Evolutionary conservation across 352 stramenopile species (phyloP), one percentile per base, ranked within the genome.

Genomic region (Phytopythium mirpurense): DNA sequence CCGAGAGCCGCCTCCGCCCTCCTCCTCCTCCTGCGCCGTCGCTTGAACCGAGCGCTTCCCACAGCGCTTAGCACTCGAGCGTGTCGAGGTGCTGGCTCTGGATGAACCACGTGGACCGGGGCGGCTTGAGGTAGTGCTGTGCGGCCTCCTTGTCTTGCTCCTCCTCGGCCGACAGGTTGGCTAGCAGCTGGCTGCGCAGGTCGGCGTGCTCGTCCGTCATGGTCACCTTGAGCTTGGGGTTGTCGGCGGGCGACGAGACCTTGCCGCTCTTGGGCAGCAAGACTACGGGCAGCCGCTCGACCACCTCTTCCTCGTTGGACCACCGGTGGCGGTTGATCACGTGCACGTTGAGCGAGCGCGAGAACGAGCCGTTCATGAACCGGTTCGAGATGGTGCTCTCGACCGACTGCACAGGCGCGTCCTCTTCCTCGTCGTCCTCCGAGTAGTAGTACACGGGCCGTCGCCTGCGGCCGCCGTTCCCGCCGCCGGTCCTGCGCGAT

Each of bases 351-450:
- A 88, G 59, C 29, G 55, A 64, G 24, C 67, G 57, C 21, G 82
- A 89, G 60, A 92, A 90, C 26, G 78, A 86, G 15, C 82, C 82
- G 49, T 83, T 90, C 63, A 90, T 88, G 50, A 92, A 85, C 35
- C 82, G 69, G 65, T 82, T 90, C 14, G 79, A 89, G 53, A 92
- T 92, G 43, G 74, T 74, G 43, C 77, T 89, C 60, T 92, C 82
- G 5, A 90, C 82, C 5, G 82, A 92, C 26, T 67, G 72, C 54
- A 63, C 59, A 0, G 56, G 48, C 5, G 55, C 46, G 14, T 79
- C 73, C 24, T 91, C 81, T n/a, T 91, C 81, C 35, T 88, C 78
- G 26, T 90, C 79, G 16, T 92, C 81, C 57, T 92, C 76, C 0
- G 72, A 72, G 56, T 50, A 82, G 47, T 84, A 82, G 52, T 83